Base-by-base conservation (phyloP, 129 eudicot species). In the Saposhnikovia divaricata region DNA sequence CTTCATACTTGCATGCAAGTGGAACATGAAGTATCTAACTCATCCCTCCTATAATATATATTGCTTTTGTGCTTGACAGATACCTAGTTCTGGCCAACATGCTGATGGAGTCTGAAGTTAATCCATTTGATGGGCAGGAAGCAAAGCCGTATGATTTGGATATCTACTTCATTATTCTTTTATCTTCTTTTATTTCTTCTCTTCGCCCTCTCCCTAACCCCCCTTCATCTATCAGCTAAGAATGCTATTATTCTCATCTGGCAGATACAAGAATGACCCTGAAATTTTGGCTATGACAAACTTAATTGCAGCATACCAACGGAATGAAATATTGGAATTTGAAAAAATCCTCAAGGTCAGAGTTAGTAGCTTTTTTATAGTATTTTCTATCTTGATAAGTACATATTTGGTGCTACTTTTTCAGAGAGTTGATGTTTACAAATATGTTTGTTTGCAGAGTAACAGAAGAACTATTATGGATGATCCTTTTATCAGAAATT, bases 401-500 rank as follows among this genome's bases (percentile, higher is more conserved):
- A 19, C 39, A 72, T 34, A 4, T 23, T 19, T 27, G 68, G 28
- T 6, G 37, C 11, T 46, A 46, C 50, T 43, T 48, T 70, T 38
- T 39, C 65, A 16, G 31, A 6, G 81, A 77, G 42, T 77, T 15
- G 25, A 59, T 47, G 25, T 51, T 44, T 25, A 25, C 74, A 79
- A 55, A 19, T 78, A 21, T 46, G 50, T 11, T 46, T 46, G 65
- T 81, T 57, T 79, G 51, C 96, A 92, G 99, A 96, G 90, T 82
- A 96, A 96, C 82, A 91, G 99, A 83, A 91, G 96, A 83, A 96
- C 99, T 34, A 96, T 96, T 78, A 96, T 96, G 98, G 98, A 96
- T 82, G 99, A 96, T 77, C 97, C 89, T 3, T 96, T 96, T 82
- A 96, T 96, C 61, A 81, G 99, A 81, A 96, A 92, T 51, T 92